Conservation (phyloP, 1,139 yeast genomes). For the Taphrina betulina region DNA sequence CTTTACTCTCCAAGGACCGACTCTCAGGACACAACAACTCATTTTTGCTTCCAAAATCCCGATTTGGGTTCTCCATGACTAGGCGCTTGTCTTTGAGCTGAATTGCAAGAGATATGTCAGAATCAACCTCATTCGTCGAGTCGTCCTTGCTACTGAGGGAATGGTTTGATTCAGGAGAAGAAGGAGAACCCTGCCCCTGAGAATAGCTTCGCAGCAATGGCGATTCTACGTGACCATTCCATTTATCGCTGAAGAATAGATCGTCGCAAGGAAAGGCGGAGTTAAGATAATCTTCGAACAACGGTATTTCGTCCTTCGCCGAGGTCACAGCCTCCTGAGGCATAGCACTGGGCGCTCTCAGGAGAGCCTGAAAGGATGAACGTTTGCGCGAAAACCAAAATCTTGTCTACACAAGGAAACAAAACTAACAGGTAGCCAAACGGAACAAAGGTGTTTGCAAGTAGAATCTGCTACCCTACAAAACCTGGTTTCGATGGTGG, state of each 20-base stretch:
- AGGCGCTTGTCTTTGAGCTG: background rate
- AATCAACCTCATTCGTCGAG: conserved; percentile 17
- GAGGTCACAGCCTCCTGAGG: conserved; percentile 3
- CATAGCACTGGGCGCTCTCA: background rate
- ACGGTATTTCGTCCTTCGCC: conserved; percentile 5
- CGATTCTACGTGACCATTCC: background rate
- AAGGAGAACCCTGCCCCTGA: conserved; percentile 8
- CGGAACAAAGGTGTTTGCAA: no score
- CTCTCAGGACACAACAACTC: no score
- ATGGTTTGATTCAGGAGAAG: conserved; percentile 11
- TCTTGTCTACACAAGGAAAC: no score
- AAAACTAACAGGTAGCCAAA: no score
- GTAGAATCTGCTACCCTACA: no score
- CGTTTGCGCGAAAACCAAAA: no score
- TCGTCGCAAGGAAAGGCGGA: conserved; percentile 29
- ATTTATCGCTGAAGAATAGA: conserved; percentile 19
- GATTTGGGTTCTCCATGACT: background rate
- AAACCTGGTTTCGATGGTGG: no score
- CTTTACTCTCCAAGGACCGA: background rate
- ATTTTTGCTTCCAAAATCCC: no score
- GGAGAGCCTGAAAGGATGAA: no score
- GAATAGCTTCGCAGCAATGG: conserved; percentile 18
- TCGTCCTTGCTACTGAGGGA: conserved; percentile 26
- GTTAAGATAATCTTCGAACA: conserved; percentile 19
- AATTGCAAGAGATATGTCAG: conserved; percentile 13